These are phyloP conservation scores for Thermothelomyces thermophilus DNA, from an alignment of 2,329 filamentous ascomycete species.

Conservation along the genomic window DNA sequence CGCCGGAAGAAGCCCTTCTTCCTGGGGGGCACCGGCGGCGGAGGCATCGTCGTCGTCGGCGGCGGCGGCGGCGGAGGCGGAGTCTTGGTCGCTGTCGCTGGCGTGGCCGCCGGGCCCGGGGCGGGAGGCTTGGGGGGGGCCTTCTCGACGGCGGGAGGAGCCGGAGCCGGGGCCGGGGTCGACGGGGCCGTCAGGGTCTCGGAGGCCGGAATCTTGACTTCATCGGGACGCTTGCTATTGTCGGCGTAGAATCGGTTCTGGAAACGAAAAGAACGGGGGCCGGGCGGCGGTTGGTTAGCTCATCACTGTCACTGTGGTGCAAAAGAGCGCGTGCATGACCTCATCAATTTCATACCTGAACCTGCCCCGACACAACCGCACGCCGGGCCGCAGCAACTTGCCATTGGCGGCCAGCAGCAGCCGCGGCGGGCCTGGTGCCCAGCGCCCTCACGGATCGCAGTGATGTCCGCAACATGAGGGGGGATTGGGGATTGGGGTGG, in stretches of 20 bases:
- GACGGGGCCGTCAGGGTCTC: constrained; percentile 46
- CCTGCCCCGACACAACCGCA: constrained; percentile 34
- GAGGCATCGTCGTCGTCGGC: constrained; percentile 29
- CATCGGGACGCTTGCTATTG: constrained; percentile 43
- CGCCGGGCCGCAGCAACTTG: constrained; percentile 37
- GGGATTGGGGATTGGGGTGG: constrained; percentile 52
- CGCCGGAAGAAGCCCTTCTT: constrained; percentile 63
- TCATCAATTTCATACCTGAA: constrained; percentile 28
- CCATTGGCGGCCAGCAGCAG: constrained; percentile 54
- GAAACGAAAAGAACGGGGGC: constrained; percentile 15
- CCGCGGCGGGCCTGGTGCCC: constrained; percentile 47
- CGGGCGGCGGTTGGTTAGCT: constrained; percentile 13
- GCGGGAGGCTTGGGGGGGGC: constrained; percentile 37
- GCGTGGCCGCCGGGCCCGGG: constrained; percentile 27
- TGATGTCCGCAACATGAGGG: constrained; percentile 63
- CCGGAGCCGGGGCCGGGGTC: constrained; percentile 33
- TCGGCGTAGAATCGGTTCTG: constrained; percentile 56
- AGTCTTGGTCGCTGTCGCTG: constrained; percentile 8
- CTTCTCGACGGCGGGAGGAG: constrained; percentile 26
- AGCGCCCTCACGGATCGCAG: constrained; percentile 57
- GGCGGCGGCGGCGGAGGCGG: constrained; percentile 30
- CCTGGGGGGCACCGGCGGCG: constrained; percentile 37
- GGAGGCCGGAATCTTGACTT: constrained; percentile 47
- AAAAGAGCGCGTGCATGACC: constrained; percentile 19
- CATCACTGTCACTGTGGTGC: constrained; percentile 18